These are phyloP conservation scores for Tephrocybe sp. DNA, from an alignment of 768 basidiomycete genomes.

Conservation along the genomic window DNA sequence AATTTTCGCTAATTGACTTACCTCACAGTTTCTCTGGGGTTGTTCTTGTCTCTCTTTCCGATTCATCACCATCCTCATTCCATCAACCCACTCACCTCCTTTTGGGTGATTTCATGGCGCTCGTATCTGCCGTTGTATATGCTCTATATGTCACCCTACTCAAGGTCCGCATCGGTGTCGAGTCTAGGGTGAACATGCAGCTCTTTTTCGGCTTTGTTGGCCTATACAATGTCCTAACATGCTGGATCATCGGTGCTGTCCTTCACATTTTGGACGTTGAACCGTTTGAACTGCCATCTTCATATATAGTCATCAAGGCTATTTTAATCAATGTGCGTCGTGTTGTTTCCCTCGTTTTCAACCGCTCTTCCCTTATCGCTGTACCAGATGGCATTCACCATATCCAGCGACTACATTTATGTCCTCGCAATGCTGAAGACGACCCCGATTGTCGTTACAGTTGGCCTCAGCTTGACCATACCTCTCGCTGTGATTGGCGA, in stretches of 20 bases:
- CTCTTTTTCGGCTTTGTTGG: conserved; percentile 89
- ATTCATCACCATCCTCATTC: conserved; percentile 40
- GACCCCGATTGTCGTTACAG: conserved; percentile 88
- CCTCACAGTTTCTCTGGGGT: conserved; percentile 74
- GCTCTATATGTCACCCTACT: conserved; percentile 78
- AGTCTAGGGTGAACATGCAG: conserved; percentile 82
- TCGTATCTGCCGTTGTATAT: conserved; percentile 77
- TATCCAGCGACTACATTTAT: conserved; percentile 84
- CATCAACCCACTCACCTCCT: conserved; percentile 31
- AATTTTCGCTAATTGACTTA: not conserved
- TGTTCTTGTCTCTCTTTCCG: conserved; percentile 84
- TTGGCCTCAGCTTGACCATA: conserved; percentile 92
- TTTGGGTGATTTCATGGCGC: conserved; percentile 80
- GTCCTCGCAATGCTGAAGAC: conserved; percentile 95
- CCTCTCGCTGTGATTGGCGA: conserved; percentile 90
- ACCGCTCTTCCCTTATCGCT: not conserved
- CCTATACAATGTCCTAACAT: conserved; percentile 67
- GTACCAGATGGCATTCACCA: conserved; percentile 88
- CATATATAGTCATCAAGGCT: conserved; percentile 29
- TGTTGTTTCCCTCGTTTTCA: too few species aligned
- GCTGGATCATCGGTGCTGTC: conserved; percentile 69
- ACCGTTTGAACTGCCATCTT: conserved; percentile 58
- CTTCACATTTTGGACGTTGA: conserved; percentile 70
- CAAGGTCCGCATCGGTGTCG: conserved; percentile 73
- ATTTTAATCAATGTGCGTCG: conserved; percentile 40